A percentile compares a stretch with the other conserved stretches of the same genome.
Conservation (phyloP, 1,139 yeast species). For the Oligophagozyma castellii region DNA sequence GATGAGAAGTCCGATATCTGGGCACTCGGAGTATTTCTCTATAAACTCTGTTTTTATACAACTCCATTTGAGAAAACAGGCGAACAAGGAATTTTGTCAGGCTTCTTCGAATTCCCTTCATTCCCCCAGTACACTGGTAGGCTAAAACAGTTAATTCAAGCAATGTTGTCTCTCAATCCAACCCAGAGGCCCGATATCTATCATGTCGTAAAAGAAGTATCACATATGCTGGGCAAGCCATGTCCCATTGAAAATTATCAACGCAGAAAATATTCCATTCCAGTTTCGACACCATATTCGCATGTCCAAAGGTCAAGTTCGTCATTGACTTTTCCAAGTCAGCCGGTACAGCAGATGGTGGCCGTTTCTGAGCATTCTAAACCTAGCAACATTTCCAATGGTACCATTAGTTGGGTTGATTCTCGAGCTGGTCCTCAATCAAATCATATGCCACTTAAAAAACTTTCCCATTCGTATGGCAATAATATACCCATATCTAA, state of each 20-base stretch:
- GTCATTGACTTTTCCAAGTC: too few species aligned
- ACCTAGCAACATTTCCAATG: too few species aligned
- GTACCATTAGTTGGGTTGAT: too few species aligned
- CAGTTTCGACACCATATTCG: too few species aligned
- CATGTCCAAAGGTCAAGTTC: too few species aligned
- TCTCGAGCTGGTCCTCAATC: too few species aligned
- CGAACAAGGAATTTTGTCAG: constrained; percentile 58
- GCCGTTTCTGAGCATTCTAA: too few species aligned
- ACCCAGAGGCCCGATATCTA: constrained; percentile 57
- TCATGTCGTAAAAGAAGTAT: constrained; percentile 54
- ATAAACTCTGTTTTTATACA: constrained; percentile 64
- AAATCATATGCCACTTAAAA: too few species aligned
- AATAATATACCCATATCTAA: too few species aligned
- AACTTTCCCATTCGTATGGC: too few species aligned
- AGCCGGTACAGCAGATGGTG: too few species aligned
- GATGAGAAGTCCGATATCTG: constrained; percentile 72
- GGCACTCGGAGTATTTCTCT: constrained; percentile 72
- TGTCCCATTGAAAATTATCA: constrained; percentile 33
- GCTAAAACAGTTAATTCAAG: constrained; percentile 44
- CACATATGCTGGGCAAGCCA: constrained; percentile 41
- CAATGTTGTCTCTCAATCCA: constrained; percentile 57
- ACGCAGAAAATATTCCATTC: constrained; percentile 9
- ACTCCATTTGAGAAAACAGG: constrained; percentile 72
- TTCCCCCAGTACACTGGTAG: constrained; percentile 34
- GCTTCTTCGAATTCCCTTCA: constrained; percentile 45